Conservation (phyloP, 768 basidiomycete species). For the Tricholoma sp. region DNA sequence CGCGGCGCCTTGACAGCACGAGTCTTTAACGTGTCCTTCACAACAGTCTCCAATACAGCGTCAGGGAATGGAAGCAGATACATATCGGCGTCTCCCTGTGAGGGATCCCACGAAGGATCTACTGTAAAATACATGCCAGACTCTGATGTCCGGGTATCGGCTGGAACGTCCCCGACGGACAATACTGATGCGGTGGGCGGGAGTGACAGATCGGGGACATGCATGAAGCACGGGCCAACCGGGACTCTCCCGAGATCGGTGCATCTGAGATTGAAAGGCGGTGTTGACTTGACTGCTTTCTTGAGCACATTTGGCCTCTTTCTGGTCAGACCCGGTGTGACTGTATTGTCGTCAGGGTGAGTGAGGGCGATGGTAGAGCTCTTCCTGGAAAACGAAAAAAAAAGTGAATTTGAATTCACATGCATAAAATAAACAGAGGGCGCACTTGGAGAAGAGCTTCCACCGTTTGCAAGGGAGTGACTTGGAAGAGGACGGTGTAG, state of each 20-base stretch:
- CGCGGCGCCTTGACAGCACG: not conserved
- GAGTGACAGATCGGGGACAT: not conserved
- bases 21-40: not conserved
- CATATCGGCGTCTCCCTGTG: conserved; percentile 10
- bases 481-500: not conserved
- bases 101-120: conserved; percentile 12
- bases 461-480: conserved; percentile 5
- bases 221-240: not conserved
- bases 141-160: not conserved
- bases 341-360: not conserved
- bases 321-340: not conserved
- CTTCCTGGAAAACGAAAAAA: conserved; percentile 2
- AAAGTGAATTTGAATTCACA: no score
- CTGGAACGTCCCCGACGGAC: not conserved
- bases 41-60: not conserved
- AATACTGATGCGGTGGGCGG: not conserved
- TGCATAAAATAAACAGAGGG: not conserved
- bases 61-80: conserved; percentile 8
- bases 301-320: conserved; percentile 6
- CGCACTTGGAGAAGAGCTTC: conserved; percentile 5
- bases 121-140: conserved; percentile 13
- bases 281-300: conserved; percentile 5
- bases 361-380: not conserved
- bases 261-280: not conserved
- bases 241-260: not conserved